Evolutionary conservation across 306 rosid genomes (phyloP).

Genomic region (Vigna hirtella): DNA sequence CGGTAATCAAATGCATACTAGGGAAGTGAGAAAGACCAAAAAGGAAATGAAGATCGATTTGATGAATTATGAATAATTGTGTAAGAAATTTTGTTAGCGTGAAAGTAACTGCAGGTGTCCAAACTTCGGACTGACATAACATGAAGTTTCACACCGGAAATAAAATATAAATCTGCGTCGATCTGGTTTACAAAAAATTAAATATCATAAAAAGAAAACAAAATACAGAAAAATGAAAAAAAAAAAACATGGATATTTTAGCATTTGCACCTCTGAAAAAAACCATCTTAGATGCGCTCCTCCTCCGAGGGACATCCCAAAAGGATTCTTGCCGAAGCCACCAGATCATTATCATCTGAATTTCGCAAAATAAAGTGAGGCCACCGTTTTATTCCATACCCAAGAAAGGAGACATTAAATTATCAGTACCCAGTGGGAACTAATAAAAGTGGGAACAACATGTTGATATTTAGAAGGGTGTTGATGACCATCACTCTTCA

Average conservation of each 20-base stretch:
- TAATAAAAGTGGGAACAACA: neutral
- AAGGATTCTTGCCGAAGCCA: neutral
- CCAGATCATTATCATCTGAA: neutral
- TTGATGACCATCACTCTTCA: neutral
- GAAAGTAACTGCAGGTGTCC: neutral
- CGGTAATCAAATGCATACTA: no score
- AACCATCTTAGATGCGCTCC: neutral
- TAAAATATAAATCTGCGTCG: neutral
- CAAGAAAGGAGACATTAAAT: neutral
- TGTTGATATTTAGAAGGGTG: neutral
- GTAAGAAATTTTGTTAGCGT: neutral
- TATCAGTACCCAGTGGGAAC: neutral
- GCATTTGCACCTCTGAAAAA: neutral
- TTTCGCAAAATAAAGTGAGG: neutral
- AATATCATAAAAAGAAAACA: neutral
- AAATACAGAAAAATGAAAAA: neutral
- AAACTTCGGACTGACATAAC: neutral
- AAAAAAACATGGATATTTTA: neutral
- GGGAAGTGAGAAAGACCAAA: no score
- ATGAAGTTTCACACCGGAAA: neutral
- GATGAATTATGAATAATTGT: neutral
- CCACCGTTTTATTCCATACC: neutral
- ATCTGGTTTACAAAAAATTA: neutral
- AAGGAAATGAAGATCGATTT: neutral
- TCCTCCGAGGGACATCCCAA: neutral